These are phyloP conservation scores for Suillus placidus DNA, from an alignment of 768 basidiomycete species.

Conservation along the genomic window DNA sequence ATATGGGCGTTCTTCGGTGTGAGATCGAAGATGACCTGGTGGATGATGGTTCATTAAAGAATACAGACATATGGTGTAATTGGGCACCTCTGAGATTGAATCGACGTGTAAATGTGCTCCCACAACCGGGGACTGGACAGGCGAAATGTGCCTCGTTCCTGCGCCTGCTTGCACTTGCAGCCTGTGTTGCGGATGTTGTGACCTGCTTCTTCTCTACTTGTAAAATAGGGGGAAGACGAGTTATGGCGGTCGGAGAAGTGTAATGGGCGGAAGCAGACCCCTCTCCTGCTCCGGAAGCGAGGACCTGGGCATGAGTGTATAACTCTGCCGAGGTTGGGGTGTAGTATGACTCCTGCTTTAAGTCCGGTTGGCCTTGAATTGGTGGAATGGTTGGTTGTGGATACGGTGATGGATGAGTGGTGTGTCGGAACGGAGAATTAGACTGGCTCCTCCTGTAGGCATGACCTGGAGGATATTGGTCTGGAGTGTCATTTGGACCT, in stretches of 20 bases:
- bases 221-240: conserved; percentile 79
- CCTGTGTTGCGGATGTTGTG: conserved; percentile 91
- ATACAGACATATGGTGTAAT: conserved; percentile 10
- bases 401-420: conserved; percentile 42
- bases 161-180: conserved; percentile 86
- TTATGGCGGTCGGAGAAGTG: conserved; percentile 34
- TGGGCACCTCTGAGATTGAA: conserved; percentile 81
- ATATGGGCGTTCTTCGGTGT: conserved; percentile 94
- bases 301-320: conserved; percentile 51
- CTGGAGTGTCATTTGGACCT: conserved; percentile 35
- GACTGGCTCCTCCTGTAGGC: conserved; percentile 35
- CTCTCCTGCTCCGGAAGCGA: conserved; percentile 30
- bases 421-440: conserved; percentile 40
- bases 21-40: conserved; percentile 90
- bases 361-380: conserved; percentile 27
- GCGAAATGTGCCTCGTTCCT: conserved; percentile 91
- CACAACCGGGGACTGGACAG: conserved; percentile 94
- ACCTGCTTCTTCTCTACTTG: conserved; percentile 95
- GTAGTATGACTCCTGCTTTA: conserved; percentile 51
- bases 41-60: conserved; percentile 14
- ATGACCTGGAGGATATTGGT: conserved; percentile 37
- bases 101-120: conserved; percentile 94
- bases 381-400: conserved; percentile 36
- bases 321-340: conserved; percentile 57
- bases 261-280: conserved; percentile 33